These are phyloP conservation scores for Paramecium biaurelia DNA, from an alignment of 73 alveolate genomes.

Conservation along the genomic window DNA sequence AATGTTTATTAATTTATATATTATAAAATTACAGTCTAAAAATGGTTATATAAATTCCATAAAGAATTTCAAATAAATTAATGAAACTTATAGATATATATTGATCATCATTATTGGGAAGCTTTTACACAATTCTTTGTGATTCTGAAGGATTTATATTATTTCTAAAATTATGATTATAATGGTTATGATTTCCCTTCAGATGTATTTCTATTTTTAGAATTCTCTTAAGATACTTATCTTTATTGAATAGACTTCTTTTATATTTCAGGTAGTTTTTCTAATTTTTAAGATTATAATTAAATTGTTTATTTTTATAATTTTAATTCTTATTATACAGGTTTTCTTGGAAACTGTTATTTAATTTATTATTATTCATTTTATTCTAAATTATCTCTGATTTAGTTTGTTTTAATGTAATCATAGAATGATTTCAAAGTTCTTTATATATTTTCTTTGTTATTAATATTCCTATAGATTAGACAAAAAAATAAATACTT, in stretches of 20 bases:
- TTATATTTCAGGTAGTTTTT: not conserved
- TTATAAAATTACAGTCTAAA: too few relatives aligned
- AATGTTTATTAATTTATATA: too few relatives aligned
- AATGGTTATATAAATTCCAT: too few relatives aligned
- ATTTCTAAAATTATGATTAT: not conserved
- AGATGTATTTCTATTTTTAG: not conserved
- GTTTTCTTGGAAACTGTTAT: not conserved
- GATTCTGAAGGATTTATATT: not conserved
- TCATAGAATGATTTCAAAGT: constrained; percentile 40
- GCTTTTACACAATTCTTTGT: not conserved
- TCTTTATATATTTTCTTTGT: constrained; percentile 44
- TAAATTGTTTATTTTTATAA: not conserved
- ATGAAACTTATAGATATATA: not conserved
- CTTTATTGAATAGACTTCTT: not conserved
- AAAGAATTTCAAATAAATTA: too few relatives aligned
- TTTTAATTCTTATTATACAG: not conserved
- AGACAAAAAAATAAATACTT: not conserved
- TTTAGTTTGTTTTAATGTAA: not conserved
- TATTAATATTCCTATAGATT: not conserved
- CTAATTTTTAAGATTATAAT: not conserved
- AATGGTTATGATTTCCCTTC: not conserved
- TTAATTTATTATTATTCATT: not conserved
- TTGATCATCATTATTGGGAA: not conserved
- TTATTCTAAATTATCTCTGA: constrained; percentile 30
- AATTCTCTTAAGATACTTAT: not conserved